Percentiles rank a stretch among this genome's conserved stretches.
These are phyloP conservation scores for Wickerhamomyces sp. DNA, from an alignment of 1,139 yeast species.

Conservation along the genomic window DNA sequence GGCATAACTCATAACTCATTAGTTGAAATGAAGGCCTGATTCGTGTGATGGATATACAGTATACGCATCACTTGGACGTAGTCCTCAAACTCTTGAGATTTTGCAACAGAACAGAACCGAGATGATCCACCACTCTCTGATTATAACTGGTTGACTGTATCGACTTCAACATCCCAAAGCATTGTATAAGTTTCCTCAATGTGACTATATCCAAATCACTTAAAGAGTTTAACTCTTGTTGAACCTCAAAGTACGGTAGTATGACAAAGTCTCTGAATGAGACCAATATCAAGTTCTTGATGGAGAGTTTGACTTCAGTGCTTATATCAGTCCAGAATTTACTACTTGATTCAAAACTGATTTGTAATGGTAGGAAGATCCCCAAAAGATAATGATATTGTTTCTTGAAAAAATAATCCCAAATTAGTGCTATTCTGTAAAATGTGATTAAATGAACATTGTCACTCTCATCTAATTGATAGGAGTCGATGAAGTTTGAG, in stretches of 20 bases:
- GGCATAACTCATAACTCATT: too few relatives aligned
- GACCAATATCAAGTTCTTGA: constrained; percentile 30
- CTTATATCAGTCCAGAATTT: constrained; percentile 34
- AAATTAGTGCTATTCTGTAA: constrained; percentile 35
- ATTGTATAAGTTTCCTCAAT: constrained; percentile 43
- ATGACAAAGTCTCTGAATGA: constrained; percentile 47
- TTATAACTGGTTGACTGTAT: constrained; percentile 47
- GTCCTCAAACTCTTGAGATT: background rate
- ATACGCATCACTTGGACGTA: background rate
- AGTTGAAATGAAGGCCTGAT: too few relatives aligned
- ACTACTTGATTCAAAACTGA: constrained; percentile 37
- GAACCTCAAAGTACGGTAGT: constrained; percentile 40
- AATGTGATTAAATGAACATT: constrained; percentile 27
- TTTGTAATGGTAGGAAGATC: constrained; percentile 53
- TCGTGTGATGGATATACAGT: background rate
- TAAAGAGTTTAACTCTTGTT: constrained; percentile 28
- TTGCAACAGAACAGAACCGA: constrained; percentile 13
- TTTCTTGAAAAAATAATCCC: constrained; percentile 52
- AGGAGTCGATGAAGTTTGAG: constrained; percentile 21
- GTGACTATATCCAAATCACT: constrained; percentile 18
- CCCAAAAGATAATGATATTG: constrained; percentile 56
- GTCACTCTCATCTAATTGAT: constrained; percentile 19
- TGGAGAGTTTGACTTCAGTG: constrained; percentile 22
- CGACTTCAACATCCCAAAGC: constrained; percentile 49
- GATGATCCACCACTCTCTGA: constrained; percentile 46